Conservation (phyloP, 257 asterid genomes). For the Solanum verrucosum region DNA sequence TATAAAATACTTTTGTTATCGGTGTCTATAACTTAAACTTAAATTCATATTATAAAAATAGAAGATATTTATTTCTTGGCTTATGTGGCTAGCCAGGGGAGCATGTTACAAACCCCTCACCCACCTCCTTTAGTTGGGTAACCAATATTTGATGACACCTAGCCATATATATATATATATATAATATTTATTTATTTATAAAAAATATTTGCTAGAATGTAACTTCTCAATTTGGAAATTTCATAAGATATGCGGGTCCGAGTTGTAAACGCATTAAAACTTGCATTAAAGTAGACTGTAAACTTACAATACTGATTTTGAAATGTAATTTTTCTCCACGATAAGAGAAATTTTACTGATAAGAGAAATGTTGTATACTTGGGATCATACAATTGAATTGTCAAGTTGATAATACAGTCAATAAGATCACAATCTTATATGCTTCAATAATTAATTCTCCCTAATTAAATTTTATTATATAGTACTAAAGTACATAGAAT, state of each 20-base stretch:
- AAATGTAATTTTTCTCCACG: background rate
- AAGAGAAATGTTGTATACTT: background rate
- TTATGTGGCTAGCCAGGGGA: background rate
- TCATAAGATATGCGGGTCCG: too few species aligned
- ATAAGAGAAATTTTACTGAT: fast-evolving
- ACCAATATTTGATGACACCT: background rate
- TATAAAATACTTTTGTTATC: too few species aligned
- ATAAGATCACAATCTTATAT: background rate
- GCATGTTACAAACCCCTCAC: background rate
- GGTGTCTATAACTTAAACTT: background rate
- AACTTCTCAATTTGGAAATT: background rate
- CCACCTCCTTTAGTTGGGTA: background rate
- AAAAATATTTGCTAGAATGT: background rate
- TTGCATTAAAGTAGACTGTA: too few species aligned
- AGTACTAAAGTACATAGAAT: background rate
- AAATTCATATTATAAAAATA: too few species aligned
- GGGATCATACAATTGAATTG: background rate
- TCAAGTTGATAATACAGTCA: background rate
- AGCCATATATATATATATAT: background rate
- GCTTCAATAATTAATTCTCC: background rate
- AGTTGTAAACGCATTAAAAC: fast-evolving
- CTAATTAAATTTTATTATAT: background rate
- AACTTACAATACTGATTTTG: too few species aligned
- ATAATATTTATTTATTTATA: background rate
- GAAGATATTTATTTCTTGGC: background rate